A percentile compares a stretch with the other conserved stretches of the same genome.
phyloP scores from a whole-genome alignment of 768 basidiomycete genomes.

The Lyophyllum atratum region DNA sequence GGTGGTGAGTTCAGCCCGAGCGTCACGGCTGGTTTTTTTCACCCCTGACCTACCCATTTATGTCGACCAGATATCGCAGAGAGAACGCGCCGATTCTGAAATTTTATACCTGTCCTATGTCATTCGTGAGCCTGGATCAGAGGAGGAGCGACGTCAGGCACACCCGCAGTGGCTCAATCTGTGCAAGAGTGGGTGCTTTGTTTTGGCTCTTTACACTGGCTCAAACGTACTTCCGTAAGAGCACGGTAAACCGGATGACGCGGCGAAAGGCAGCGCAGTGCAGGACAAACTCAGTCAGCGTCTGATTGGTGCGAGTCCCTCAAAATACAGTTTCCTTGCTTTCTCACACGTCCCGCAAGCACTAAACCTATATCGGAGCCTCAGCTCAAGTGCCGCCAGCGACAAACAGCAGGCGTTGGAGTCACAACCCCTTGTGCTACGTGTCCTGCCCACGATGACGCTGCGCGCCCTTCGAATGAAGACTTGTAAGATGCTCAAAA shows the following conservation, averaged over 20 bases:
- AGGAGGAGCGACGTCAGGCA: slow-evolving; percentile 42
- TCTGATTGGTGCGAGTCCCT: slow-evolving; percentile 53
- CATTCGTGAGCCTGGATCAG: slow-evolving; percentile 43
- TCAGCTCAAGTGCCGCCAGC: slow-evolving; percentile 6
- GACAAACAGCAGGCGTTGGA: neutral
- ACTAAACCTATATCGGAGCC: slow-evolving; percentile 11
- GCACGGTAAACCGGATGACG: slow-evolving; percentile 54
- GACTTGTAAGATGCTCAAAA: slow-evolving; percentile 50
- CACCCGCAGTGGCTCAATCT: slow-evolving; percentile 71
- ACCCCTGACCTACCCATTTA: slow-evolving; percentile 9
- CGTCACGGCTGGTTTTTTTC: slow-evolving; percentile 4
- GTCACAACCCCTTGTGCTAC: slow-evolving; percentile 41
- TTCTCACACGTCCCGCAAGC: slow-evolving; percentile 8
- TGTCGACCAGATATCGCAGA: slow-evolving; percentile 56
- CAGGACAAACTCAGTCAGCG: slow-evolving; percentile 59
- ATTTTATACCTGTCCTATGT: slow-evolving; percentile 78
- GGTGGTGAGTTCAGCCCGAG: slow-evolving; percentile 41
- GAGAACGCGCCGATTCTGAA: slow-evolving; percentile 80
- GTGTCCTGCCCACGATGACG: slow-evolving; percentile 70
- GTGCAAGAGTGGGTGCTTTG: slow-evolving; percentile 53
- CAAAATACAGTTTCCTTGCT: neutral
- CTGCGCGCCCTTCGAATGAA: slow-evolving; percentile 66
- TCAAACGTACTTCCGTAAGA: slow-evolving; percentile 36
- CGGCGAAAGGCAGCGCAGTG: slow-evolving; percentile 22
- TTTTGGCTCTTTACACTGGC: slow-evolving; percentile 2